Base-by-base conservation (phyloP, 108 stramenopile species). In the Cafeteria roenbergensis region DNA sequence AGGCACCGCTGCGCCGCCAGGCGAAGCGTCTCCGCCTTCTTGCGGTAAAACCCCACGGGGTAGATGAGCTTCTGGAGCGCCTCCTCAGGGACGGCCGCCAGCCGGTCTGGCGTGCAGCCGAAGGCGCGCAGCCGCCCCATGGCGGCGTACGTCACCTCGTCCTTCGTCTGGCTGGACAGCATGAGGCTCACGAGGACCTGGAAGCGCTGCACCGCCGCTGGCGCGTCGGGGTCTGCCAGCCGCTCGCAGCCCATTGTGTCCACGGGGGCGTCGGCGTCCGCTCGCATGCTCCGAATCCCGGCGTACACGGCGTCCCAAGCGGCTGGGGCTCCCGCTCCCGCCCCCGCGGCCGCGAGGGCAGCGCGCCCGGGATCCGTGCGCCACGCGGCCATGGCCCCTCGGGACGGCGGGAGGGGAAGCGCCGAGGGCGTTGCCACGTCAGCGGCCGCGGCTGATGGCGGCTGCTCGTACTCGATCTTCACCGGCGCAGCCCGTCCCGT, bases 141-240 rank as follows among this genome's bases (percentile, higher is more conserved):
- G 1, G 68, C 60, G 6, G n/a, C 26, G 42, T 9, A 20, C 22
- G 33, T 69, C 1, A 61, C 20, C 20, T 29, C 38, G 33, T 69
- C 68, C 29, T 69, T 69, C 25, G 68, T 69, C 33, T 69, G 68
- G 48, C 31, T 31, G 33, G n/a, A 27, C 9, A 69, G 62, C 60
- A 69, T 69, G 32, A 60, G 57, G 1, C 29, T 6, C 3, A 69
- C 33, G 17, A 69, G 36, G 9, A 29, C 32, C 31, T 69, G 60
- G 28, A 63, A 69, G 32, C 68, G 35, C 32, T 54, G 31, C 63
- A 30, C 42, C 2, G 14, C 4, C 59, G 59, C 24, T 2, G 22
- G 24, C n/a, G 9, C 37, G 24, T 27, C 24, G 36, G 20, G 17
- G 21, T 61, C 59, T n/a, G 59, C 59, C 17, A 61, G 59, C 17